Conservation (phyloP, 306 rosid species). For the Oxytropis ochrocephala region DNA sequence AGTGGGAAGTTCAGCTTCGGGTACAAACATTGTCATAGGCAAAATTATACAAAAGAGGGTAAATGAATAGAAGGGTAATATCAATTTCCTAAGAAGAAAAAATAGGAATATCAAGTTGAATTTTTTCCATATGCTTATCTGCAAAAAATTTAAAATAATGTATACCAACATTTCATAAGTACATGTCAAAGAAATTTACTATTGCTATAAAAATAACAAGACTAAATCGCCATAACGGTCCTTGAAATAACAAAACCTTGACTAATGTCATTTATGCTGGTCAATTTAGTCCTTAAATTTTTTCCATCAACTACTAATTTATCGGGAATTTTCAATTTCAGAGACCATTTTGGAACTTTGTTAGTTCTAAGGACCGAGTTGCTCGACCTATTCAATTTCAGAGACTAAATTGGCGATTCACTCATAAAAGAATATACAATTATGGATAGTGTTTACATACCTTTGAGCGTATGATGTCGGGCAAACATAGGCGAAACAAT, state of each 20-base stretch:
- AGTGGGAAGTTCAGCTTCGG: conserved; percentile 75
- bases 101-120: conserved; percentile 88
- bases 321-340: no score
- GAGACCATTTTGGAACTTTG: no score
- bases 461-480: conserved; percentile 56
- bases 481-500: conserved; percentile 84
- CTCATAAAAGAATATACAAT: background rate
- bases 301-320: no score
- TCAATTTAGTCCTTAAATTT: no score
- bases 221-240: no score
- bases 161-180: background rate
- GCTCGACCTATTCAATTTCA: no score
- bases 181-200: background rate
- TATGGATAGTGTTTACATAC: conserved; percentile 19
- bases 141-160: conserved; percentile 25
- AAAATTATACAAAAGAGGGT: conserved; percentile 88
- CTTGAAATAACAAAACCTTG: no score
- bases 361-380: no score
- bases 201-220: background rate
- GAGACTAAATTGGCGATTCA: no score
- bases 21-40: conserved; percentile 93
- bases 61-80: conserved; percentile 83
- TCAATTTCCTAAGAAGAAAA: conserved; percentile 80
- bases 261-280: no score
- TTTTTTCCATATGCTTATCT: conserved; percentile 85